Evolutionary conservation across 2,329 filamentous ascomycete genomes (phyloP).

Genomic region (Anisogramma anomala): DNA sequence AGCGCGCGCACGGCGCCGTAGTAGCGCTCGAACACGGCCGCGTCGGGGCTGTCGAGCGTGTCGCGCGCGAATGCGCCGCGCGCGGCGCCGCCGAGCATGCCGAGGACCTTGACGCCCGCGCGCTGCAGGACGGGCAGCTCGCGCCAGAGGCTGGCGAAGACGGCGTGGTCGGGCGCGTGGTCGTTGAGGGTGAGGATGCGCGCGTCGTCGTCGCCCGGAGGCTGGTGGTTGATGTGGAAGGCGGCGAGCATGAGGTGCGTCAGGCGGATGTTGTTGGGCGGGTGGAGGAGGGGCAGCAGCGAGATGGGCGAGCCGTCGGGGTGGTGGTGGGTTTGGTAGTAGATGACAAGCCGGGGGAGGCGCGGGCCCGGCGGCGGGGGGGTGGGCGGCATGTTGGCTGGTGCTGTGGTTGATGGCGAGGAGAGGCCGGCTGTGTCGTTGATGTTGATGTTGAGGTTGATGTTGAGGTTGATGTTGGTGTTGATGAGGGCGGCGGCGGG

Average conservation of each 20-base stretch:
- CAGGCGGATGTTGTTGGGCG: constrained; percentile 26
- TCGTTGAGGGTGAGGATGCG: constrained; percentile 58
- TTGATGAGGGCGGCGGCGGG: no score
- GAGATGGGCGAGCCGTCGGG: constrained; percentile 27
- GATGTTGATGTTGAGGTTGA: background rate
- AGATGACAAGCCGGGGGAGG: constrained; percentile 24
- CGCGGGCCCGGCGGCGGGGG: constrained; percentile 13
- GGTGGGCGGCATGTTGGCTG: constrained; percentile 21
- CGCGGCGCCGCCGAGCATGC: constrained; percentile 71
- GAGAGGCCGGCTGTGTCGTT: background rate
- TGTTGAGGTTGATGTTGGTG: background rate
- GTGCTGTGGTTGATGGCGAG: background rate
- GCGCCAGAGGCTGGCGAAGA: constrained; percentile 56
- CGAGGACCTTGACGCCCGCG: constrained; percentile 61
- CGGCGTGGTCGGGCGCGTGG: constrained; percentile 49
- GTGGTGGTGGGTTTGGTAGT: constrained; percentile 33
- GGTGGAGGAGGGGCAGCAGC: constrained; percentile 29
- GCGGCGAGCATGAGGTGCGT: constrained; percentile 71
- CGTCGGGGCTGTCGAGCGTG: constrained; percentile 38
- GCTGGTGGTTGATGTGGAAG: constrained; percentile 61
- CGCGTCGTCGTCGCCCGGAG: constrained; percentile 38
- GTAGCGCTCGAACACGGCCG: constrained; percentile 53
- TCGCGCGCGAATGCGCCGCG: constrained; percentile 48
- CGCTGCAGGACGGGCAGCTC: constrained; percentile 60
- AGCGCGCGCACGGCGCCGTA: constrained; percentile 54